Evolutionary conservation across 306 rosid genomes (phyloP), one percentile per base, ranked within the genome.

Genomic region (Gastrolobium villosum): DNA sequence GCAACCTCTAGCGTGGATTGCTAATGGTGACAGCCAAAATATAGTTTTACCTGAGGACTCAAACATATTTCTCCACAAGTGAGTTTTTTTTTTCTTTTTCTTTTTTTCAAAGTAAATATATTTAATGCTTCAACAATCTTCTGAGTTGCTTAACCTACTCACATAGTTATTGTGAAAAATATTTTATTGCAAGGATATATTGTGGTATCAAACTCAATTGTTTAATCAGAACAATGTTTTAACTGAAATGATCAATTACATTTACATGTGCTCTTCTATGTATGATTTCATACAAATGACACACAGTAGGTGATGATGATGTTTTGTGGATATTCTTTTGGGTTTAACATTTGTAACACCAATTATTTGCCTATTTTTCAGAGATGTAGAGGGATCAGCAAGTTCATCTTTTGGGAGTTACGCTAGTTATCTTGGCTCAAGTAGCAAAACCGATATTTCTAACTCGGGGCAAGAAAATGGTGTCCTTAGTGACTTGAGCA

Each of bases 321-420:
- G 11, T 26, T 48, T 26, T 34, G 5, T 11, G 11, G 61, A 28
- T 66, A n/a, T 71, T 28, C 5, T 60, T 40, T 46, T 30, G 43
- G 4, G 34, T 40, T 11, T 30, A 43, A 30, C 66, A 35, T 68
- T 35, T 50, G 57, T 50, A 20, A 39, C 48, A 80, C 49, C 52
- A 48, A 69, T 78, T 5, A 37, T 70, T 5, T 55, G 41, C 48
- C 36, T 50, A 66, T 40, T 61, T 70, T 50, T 5, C 77, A 95
- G 99, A 85, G 99, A 92, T 64, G 82, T 86, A 85, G 93, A 93
- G 67, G 89, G 96, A 80, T 86, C 97, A 44, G 53, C 85, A 60
- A 83, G 83, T 43, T 83, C 87, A 64, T 60, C 82, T 11, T 79
- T 79, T 60, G 82, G 77, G 32, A 79, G 72, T 10, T 70, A 70